Base-by-base conservation (phyloP, 805 yeast species). In the Candida sphagnicola region DNA sequence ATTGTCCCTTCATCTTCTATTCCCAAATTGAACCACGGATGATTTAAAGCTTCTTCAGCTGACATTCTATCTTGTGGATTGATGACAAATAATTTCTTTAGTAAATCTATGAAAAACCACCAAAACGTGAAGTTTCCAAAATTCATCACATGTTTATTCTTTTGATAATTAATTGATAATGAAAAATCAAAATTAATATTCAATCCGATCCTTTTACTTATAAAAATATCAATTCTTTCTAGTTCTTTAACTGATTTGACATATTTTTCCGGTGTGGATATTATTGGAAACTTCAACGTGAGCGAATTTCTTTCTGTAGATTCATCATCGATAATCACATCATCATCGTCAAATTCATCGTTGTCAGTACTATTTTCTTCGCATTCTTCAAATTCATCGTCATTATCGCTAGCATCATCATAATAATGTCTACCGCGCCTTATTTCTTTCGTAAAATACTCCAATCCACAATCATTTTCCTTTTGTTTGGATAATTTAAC, bases 61-160 rank as follows among this genome's bases (percentile, higher is more conserved):
- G 63, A 58, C 35, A 69, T 50, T 36, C 74, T 47, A 24, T 64
- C 60, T 14, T 53, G 45, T 2, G 74, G 74, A 37, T 65, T 57
- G 4, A 69, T 59, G 24, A 66, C 59, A 40, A 69, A 63, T 38
- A 69, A 50, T 42, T 66, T 64, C 23, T 54, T 51, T 18, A 68
- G 50, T 35, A 69, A 52, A 41, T 69, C 74, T 33, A 69, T 63
- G 57, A 89, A 89, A 61, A 75, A 75, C 68, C 77, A 84, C 96
- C 97, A 90, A 59, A 88, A 88, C 32, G 77, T 72, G 56, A 83
- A 83, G 40, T 80, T 77, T 31, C 83, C 84, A 50, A 69, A 69
- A 42, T 58, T 69, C 57, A 62, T 80, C 69, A 50, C 61, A 40
- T 62, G 58, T 44, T 57, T 60, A 41, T 67, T 65, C 42, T 56